Evolutionary conservation across 768 basidiomycete species (phyloP), one percentile per base, ranked within the genome.

Genomic region (Psilocybe cyanescens): DNA sequence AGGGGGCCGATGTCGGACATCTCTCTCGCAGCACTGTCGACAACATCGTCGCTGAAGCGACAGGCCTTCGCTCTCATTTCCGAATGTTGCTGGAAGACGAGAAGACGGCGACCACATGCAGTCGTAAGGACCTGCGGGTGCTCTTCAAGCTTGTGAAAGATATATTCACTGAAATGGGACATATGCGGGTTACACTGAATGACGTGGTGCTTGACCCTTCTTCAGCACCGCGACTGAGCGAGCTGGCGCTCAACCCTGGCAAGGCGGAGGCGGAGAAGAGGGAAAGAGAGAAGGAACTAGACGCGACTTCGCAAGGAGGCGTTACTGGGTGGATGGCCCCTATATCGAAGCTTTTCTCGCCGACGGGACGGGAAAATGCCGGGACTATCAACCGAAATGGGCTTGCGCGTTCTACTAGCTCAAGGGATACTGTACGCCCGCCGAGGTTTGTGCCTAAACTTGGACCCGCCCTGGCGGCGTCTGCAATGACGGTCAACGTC

Each of bases 401-500:
- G 1, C 8, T 58, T 3, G 44, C 65, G 29, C 70, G 72, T 31
- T 55, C 57, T 11, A 52, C 17, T 11, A 64, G 55, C 14, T 49
- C n/a, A 29, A 62, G 59, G 12, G 63, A 58, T 1, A 55, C 45
- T 12, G 65, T 74, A 7, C 71, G 74, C 29, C 71, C 76, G 2
- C 65, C 79, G 12, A 82, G 86, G 29, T 74, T 85, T 5, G 89
- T 87, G 24, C 92, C 90, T 2, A 99, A 99, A 72, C 82, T 91
- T 29, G 85, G 86, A 0, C 91, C 96, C 2, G 94, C 92, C 9
- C 84, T 95, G 31, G 88, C 91, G 9, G 94, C 97, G 8, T 93
- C 92, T 19, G 81, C 92, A 2, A 96, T 92, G 52, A 95, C 94
- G 1, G 96, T 99, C 67, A 97, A 95, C 60, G 97, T 99, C 58